Conservation (phyloP, 768 basidiomycete genomes). For the Lentinula detonsa region DNA sequence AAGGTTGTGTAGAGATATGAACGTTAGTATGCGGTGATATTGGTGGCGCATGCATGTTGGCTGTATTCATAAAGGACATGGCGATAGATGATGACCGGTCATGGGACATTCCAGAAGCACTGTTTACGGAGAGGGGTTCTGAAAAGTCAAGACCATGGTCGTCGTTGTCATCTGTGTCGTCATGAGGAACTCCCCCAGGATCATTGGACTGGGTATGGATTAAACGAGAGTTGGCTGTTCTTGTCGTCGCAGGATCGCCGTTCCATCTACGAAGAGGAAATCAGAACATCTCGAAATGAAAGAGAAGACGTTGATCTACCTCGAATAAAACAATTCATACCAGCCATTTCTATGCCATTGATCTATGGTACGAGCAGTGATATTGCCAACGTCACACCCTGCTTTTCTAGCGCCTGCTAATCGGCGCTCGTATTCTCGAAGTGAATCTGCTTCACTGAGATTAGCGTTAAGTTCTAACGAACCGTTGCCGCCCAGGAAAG, state of each 20-base stretch:
- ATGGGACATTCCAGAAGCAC: conserved; percentile 23
- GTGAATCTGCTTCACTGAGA: conserved; percentile 55
- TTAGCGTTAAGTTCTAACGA: conserved; percentile 27
- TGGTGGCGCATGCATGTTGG: background rate
- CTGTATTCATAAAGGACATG: conserved; percentile 2
- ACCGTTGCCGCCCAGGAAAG: conserved; percentile 34
- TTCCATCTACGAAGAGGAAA: conserved; percentile 44
- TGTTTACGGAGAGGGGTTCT: conserved; percentile 26
- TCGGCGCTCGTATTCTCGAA: conserved; percentile 68
- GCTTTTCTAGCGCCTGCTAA: conserved; percentile 59
- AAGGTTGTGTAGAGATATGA: conserved; percentile 1
- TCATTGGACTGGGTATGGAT: background rate
- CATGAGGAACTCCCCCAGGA: conserved; percentile 31
- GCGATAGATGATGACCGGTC: conserved; percentile 18
- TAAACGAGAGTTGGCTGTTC: conserved; percentile 37
- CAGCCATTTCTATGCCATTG: conserved; percentile 76
- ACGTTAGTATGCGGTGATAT: conserved; percentile 3
- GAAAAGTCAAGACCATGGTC: conserved; percentile 31
- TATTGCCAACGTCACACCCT: conserved; percentile 66
- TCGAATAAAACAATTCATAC: conserved; percentile 66
- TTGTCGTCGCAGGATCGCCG: conserved; percentile 56
- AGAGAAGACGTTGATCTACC: background rate
- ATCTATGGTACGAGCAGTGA: conserved; percentile 68
- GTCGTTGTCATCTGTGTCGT: conserved; percentile 47
- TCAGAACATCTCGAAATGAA: conserved; percentile 5